Evolutionary conservation across 441 rosid species (phyloP).

Genomic region (Gossypium lobatum): DNA sequence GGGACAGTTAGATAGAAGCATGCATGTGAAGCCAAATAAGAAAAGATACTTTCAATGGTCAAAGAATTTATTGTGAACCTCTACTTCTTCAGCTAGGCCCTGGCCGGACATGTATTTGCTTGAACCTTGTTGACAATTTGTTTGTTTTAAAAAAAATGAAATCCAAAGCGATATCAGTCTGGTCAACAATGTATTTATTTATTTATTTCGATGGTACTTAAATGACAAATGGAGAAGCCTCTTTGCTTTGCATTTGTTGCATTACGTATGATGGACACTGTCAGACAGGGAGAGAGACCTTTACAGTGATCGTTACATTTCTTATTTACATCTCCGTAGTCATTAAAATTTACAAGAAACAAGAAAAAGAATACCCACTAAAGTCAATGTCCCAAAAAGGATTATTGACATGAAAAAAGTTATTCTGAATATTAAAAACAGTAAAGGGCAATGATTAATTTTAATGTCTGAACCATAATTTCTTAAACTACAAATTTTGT

Average conservation of each 20-base stretch:
- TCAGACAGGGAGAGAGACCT: neutral
- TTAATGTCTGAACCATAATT: neutral
- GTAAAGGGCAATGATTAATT: neutral
- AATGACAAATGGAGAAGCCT: constrained; percentile 23
- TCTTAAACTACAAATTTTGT: neutral
- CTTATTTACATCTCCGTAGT: neutral
- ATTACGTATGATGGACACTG: neutral
- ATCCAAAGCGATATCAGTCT: neutral
- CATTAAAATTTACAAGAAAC: neutral
- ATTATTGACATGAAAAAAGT: neutral
- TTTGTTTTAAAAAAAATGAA: neutral
- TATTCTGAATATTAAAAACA: neutral
- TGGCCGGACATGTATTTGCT: constrained; percentile 2
- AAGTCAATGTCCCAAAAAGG: neutral
- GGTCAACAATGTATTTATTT: neutral
- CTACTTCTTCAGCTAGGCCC: neutral
- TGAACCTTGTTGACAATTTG: neutral
- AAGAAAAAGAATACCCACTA: neutral
- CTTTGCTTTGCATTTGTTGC: neutral
- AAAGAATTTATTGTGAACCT: neutral
- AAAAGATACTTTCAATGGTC: neutral
- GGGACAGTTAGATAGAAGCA: neutral
- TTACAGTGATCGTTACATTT: neutral
- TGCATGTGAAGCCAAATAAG: neutral
- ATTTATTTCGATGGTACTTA: neutral